Evolutionary conservation across 495 filamentous ascomycete genomes (phyloP), one percentile per base, ranked within the genome.

Genomic region (Trichocladium uniseriatum): DNA sequence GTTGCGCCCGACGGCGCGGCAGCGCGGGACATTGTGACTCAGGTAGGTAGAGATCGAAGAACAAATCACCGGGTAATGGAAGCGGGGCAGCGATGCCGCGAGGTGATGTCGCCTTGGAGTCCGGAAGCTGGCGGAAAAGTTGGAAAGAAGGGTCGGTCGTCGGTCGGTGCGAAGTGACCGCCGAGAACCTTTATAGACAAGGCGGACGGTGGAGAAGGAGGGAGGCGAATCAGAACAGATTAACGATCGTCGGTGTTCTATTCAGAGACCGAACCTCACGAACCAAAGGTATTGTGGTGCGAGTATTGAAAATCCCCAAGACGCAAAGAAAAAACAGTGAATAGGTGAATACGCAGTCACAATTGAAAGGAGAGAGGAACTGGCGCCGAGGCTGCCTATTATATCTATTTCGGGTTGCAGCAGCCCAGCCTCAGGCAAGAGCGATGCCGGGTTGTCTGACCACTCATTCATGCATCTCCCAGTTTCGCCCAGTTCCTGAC

Each of bases 1-100:
- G 89, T 85, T 6, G 90, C 84, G 51, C 69, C 71, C 16, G 61
- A 61, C 11, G 59, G 48, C 43, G 43, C 48, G 19, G 40, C 27
- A 15, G 37, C 21, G 19, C 51, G 47, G 29, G 55, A 49, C 51
- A 58, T 61, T 21, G 44, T 43, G 45, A 15, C 35, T 10, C 5
- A 29, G 27, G 5, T 14, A 41, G 21, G 44, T 9, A 15, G 39
- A 1, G 38, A 8, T 1, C 10, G 29, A 14, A 27, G 15, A 24
- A 31, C 42, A 44, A n/a, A 20, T 14, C 5, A 5, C 3, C 19
- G 38, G 38, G 7, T 22, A 32, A 14, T 14, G 7, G 31, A 32
- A 32, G 13, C 4, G 3, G 24, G 24, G 10, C 31, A 32, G 31
- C 31, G 31, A 11, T 32, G 4, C 31, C 31, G 31, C 31, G 8